Conservation (phyloP, 2,329 filamentous ascomycete genomes). For the Hymenoscyphus fructigenus region DNA sequence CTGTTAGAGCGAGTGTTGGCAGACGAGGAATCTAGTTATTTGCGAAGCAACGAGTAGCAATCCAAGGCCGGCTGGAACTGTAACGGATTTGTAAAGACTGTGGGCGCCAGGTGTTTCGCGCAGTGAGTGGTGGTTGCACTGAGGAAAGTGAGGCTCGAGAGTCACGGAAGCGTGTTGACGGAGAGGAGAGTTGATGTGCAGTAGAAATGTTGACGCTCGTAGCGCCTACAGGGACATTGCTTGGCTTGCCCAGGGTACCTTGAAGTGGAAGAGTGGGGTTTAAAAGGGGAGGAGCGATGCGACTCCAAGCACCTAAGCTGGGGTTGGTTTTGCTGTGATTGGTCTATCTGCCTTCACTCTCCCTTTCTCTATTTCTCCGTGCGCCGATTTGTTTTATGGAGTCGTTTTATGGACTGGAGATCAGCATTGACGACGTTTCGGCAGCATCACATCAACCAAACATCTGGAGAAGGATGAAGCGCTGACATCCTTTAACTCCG, state of each 20-base stretch:
- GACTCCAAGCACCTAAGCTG: neutral
- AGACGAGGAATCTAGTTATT: constrained; percentile 1
- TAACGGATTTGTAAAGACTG: constrained; percentile 12
- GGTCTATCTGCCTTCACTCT: neutral
- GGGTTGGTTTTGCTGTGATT: neutral
- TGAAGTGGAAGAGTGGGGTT: neutral
- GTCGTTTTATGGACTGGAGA: neutral
- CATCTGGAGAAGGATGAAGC: neutral
- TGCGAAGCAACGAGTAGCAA: constrained; percentile 7
- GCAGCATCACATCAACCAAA: neutral
- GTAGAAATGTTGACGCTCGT: too few species aligned
- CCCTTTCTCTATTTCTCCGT: too few species aligned
- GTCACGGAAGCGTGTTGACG: neutral
- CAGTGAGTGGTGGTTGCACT: neutral
- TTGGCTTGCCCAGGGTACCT: neutral
- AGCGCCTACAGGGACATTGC: too few species aligned
- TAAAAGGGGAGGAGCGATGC: neutral
- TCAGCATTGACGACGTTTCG: constrained; percentile 1
- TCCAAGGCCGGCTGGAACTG: constrained; percentile 17
- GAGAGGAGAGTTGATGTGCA: neutral
- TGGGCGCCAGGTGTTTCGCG: constrained; percentile 8
- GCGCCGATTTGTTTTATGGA: neutral
- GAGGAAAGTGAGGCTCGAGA: constrained; percentile 11
- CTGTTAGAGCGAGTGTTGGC: neutral
- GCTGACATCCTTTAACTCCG: neutral